Base-by-base conservation (phyloP, 2,329 filamentous ascomycete species). In the Bipolaris oryzae region DNA sequence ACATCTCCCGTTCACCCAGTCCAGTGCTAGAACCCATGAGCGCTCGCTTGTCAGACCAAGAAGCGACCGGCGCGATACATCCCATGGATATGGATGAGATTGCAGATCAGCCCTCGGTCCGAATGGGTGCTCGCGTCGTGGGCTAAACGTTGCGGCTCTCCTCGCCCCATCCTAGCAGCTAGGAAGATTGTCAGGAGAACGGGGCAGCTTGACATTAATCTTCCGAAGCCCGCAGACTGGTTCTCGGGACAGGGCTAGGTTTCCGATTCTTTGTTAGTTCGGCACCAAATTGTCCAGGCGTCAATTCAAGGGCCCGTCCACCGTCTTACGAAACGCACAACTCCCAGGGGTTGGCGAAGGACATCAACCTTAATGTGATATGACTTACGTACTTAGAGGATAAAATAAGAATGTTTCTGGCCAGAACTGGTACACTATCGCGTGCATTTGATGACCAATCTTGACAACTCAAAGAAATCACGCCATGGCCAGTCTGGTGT, bases 1-100 rank as follows among this genome's bases (percentile, higher is more conserved):
- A 71, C 42, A 55, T 72, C 13, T 74, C 73, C 18, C 70, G 71
- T 50, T 70, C 72, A 37, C 64, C 70, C 13, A 74, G 71, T 54
- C 73, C 73, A 1, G 49, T 71, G 1, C 63, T 74, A 16, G 73
- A 74, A 44, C 66, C 73, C 55, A 75, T 75, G 73, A 72, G 69
- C 58, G 67, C 71, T 9, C 68, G 73, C 3, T 62, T 75, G 34
- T 64, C 68, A 23, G 67, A 68, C 42, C n/a, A 33, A 38, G 60
- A 70, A 9, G 67, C 69, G 38, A 58, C 62, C 23, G 60, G 51
- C 43, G 57, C 57, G 35, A 41, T 62, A 23, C 47, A 63, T 39
- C 46, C 63, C 44, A 61, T 67, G 58, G 63, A 69, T 13, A 60
- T 69, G 60, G 65, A 70, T 18, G 58, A 64, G 13, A 42, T 70